phyloP scores from a whole-genome alignment of 169 alveolate genomes.

The Cryptosporidium sp. region DNA sequence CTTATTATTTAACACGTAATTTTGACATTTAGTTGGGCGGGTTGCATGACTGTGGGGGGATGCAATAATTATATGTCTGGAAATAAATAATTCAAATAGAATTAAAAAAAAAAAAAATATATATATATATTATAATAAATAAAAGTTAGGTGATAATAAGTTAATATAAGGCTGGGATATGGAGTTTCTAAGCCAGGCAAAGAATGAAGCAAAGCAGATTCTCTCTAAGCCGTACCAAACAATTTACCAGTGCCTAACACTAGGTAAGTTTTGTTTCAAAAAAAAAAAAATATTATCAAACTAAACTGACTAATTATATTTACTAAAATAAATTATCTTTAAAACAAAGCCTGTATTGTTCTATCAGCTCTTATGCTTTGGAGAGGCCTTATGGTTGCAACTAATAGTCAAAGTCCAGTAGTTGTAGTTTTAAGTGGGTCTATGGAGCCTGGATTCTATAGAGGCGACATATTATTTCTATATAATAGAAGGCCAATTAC shows the following conservation, averaged over 20 bases:
- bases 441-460: constrained; percentile 94
- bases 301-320: not conserved
- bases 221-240: constrained; percentile 60
- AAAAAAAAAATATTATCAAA: not conserved
- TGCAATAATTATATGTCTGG: not conserved
- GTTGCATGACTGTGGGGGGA: constrained; percentile 43
- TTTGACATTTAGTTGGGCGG: constrained; percentile 27
- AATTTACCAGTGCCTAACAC: constrained; percentile 49
- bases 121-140: not conserved
- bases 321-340: no score
- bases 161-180: not conserved
- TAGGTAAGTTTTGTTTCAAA: constrained; percentile 42
- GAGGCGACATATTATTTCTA: constrained; percentile 95
- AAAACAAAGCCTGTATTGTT: constrained; percentile 72
- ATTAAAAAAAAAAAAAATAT: not conserved
- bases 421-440: constrained; percentile 95
- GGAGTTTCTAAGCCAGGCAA: constrained; percentile 49
- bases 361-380: constrained; percentile 93
- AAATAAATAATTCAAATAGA: not conserved
- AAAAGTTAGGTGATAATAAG: not conserved
- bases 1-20: constrained; percentile 5
- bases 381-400: constrained; percentile 89
- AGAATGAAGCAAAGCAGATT: constrained; percentile 59
- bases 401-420: constrained; percentile 91
- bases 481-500: constrained; percentile 72